A percentile compares a stretch with the other conserved stretches of the same genome.
Conservation (phyloP, 1,139 yeast species). For the Suhomyces coccinellae region DNA sequence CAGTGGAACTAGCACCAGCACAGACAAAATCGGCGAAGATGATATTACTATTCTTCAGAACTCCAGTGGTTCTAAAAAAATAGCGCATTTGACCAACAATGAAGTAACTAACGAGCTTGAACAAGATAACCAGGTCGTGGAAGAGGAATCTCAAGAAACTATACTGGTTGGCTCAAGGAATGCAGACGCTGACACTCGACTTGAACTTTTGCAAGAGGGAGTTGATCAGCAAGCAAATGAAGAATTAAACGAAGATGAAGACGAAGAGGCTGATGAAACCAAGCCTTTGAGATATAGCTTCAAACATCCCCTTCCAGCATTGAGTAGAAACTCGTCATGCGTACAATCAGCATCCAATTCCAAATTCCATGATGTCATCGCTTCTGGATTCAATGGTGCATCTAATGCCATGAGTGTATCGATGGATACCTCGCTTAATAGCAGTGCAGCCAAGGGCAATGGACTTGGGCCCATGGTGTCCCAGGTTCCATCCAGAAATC, state of each 20-base stretch:
- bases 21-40: constrained; percentile 26
- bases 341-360: constrained; percentile 33
- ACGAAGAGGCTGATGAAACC: constrained; percentile 5
- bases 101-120: constrained; percentile 11
- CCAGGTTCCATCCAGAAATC: constrained; percentile 65
- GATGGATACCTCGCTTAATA: constrained; percentile 46
- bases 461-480: constrained; percentile 72
- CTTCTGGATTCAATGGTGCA: constrained; percentile 77
- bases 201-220: neutral
- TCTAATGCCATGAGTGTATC: constrained; percentile 46
- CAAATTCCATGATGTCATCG: constrained; percentile 65
- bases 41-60: constrained; percentile 21
- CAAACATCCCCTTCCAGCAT: constrained; percentile 14
- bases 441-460: constrained; percentile 48
- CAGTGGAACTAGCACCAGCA: constrained; percentile 33
- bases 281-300: constrained; percentile 15
- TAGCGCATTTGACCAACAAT: constrained; percentile 4
- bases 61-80: constrained; percentile 18
- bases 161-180: neutral
- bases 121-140: constrained; percentile 15
- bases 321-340: constrained; percentile 30
- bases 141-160: constrained; percentile 10
- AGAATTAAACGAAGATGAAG: neutral
- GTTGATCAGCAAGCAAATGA: neutral
- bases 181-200: neutral